Evolutionary conservation across 176 grass and related monocot species (phyloP), one percentile per base, ranked within the genome.

Genomic region (Cenchrus purpureus): DNA sequence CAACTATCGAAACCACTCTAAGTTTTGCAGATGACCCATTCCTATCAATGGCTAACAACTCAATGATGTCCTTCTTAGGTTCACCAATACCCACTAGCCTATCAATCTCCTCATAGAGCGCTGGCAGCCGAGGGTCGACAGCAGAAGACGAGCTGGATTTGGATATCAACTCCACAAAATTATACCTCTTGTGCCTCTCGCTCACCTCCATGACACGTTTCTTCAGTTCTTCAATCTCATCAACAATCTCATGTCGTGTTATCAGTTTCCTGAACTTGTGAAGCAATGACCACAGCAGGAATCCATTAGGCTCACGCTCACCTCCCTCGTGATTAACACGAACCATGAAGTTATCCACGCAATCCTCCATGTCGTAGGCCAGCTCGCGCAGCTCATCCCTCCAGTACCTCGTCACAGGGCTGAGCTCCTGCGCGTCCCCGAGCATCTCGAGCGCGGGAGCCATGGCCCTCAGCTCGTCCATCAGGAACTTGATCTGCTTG

Each of bases 331-430:
- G 4, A 12, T 52, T 46, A 32, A 45, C 51, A 17, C 51, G 51
- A 28, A 0, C 20, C 34, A 70, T 56, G 51, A 70, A 70, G 79
- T 3, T 52, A 44, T 82, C 79, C 0, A 82, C 3, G 17, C 65
- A 81, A 10, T 81, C 79, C 9, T 70, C 51, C 2, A 58, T 32
- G 9, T 81, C 79, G 14, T 70, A 81, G 12, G 79, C 51, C 7
- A 81, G 19, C 79, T 82, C 79, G 0, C 65, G 51, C 16, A 82
- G 11, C 28, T 80, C 10, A 46, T 80, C 45, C 61, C 44, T 68
- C 77, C 78, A 80, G 4, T 1, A 0, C 10, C 0, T 68, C 28
- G 1, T 53, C 11, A 53, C 12, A 50, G 45, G 25, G 43, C 43
- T 12, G 25, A 51, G 61, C 7, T 65, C 3, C 22, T 79, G 61